Evolutionary conservation across 179 eudicot species (phyloP).

Genomic region (Gypsophila paniculata): DNA sequence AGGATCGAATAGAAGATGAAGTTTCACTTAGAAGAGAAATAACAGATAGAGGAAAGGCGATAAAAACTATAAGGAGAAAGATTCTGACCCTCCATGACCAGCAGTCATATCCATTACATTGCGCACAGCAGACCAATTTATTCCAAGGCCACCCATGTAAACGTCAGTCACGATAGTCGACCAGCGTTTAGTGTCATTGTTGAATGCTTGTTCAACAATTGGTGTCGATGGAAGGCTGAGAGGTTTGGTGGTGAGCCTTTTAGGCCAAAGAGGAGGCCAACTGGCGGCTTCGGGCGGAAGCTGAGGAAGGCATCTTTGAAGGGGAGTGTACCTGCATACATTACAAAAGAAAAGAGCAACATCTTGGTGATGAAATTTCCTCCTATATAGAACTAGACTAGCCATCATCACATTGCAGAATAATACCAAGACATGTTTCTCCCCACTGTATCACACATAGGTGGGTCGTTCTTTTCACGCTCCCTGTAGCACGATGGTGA

Average conservation of each 20-base stretch:
- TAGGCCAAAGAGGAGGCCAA: constrained; percentile 89
- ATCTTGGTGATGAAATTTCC: neutral
- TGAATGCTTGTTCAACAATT: constrained; percentile 45
- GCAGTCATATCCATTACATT: constrained; percentile 98
- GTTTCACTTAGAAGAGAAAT: neutral
- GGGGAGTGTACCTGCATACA: constrained; percentile 67
- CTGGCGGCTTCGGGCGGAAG: constrained; percentile 43
- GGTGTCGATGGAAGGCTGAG: constrained; percentile 46
- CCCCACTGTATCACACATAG: constrained; percentile 49
- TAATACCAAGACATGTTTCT: constrained; percentile 65
- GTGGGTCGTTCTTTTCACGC: constrained; percentile 53
- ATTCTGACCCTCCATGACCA: constrained; percentile 77
- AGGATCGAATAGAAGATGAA: neutral
- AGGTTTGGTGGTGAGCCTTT: constrained; percentile 66
- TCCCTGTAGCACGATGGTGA: constrained; percentile 59
- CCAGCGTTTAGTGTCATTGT: constrained; percentile 67
- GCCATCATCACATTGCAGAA: constrained; percentile 1
- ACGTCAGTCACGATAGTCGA: constrained; percentile 56
- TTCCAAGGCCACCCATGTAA: constrained; percentile 53
- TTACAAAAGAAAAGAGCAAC: neutral
- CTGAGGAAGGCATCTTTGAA: constrained; percentile 62
- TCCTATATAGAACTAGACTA: neutral
- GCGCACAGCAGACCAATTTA: constrained; percentile 73
- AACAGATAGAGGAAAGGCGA: neutral
- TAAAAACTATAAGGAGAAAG: neutral